A percentile compares a stretch with the other conserved stretches of the same genome.
phyloP scores from a whole-genome alignment of 768 basidiomycete genomes.

The Vararia minispora region DNA sequence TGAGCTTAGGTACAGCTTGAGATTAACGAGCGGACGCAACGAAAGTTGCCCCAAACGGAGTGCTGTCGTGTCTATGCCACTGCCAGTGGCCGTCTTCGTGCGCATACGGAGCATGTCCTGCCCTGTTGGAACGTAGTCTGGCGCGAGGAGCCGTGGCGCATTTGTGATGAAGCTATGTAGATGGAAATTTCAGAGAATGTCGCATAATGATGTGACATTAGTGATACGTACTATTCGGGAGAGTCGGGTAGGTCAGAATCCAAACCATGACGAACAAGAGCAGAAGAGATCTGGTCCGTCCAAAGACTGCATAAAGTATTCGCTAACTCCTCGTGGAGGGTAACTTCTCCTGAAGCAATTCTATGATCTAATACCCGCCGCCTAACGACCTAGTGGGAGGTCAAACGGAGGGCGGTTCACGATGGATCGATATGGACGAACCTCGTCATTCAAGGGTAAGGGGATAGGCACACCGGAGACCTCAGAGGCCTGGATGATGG shows the following conservation, averaged over 20 bases:
- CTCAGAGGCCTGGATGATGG: background rate
- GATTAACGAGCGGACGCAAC: background rate
- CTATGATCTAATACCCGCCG: background rate
- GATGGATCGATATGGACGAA: too few species aligned
- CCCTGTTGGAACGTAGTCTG: conserved; percentile 35
- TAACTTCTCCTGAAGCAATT: background rate
- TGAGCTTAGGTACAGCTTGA: background rate
- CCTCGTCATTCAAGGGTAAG: background rate
- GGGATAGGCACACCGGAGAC: too few species aligned
- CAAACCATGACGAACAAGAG: too few species aligned
- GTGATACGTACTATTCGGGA: too few species aligned
- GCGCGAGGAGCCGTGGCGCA: conserved; percentile 30
- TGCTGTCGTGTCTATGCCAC: conserved; percentile 38
- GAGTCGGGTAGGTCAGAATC: too few species aligned
- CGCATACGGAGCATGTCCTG: conserved; percentile 34
- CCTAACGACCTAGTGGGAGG: background rate
- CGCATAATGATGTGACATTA: too few species aligned
- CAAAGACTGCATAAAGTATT: background rate
- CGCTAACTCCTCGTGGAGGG: background rate
- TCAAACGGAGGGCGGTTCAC: background rate
- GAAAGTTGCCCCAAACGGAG: conserved; percentile 19
- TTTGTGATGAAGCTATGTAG: conserved; percentile 33
- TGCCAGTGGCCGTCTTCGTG: conserved; percentile 39
- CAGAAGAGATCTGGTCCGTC: too few species aligned
- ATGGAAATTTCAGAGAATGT: too few species aligned